Evolutionary conservation across 805 yeast species (phyloP), one percentile per base, ranked within the genome.

Genomic region (Starmerella floris): DNA sequence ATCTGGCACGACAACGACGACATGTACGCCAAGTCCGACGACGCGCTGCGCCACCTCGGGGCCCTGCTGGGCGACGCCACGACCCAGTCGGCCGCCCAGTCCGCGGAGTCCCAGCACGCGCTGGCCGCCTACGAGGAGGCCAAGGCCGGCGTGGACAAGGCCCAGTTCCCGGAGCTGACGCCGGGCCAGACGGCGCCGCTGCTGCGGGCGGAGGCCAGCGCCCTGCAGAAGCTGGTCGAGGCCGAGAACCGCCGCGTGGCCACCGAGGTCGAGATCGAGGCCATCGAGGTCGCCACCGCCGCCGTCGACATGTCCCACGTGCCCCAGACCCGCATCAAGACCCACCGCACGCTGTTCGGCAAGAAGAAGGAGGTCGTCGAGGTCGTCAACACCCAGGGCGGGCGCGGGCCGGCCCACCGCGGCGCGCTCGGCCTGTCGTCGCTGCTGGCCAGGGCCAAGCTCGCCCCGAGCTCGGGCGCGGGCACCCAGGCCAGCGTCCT

Each of bases 1-100:
- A 79, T 91, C 33, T 91, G 98, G 98, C 97, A 88, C 62, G 98
- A 91, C 56, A 96, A 91, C 61, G 95, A 84, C 50, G 65, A 72
- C 28, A 68, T 79, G 49, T 70, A 76, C 1, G 66, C 70, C 4
- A 70, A 72, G 35, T 28, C 33, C 16, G 76, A 72, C 33, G 48
- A 52, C 19, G 58, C 62, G 5, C 52, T 60, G 42, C 49, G 53
- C 37, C 57, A 49, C 41, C 51, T 66, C 39, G 56, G 66, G 17
- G 64, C 63, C 25, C 52, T 58, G 40, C 56, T 64, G 13, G 51
- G 54, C 23, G 59, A 61, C 21, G 56, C 67, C 20, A 63, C 69
- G n/a, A 61, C 60, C 30, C 65, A 61, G 23, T 59, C 58, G 38
- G 57, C 55, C 3, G 27, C 35, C 3, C 50, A 48, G 11, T 42